Evolutionary conservation across 352 stramenopile species (phyloP), one percentile per base, ranked within the genome.

Genomic region (Phytopythium boreale): DNA sequence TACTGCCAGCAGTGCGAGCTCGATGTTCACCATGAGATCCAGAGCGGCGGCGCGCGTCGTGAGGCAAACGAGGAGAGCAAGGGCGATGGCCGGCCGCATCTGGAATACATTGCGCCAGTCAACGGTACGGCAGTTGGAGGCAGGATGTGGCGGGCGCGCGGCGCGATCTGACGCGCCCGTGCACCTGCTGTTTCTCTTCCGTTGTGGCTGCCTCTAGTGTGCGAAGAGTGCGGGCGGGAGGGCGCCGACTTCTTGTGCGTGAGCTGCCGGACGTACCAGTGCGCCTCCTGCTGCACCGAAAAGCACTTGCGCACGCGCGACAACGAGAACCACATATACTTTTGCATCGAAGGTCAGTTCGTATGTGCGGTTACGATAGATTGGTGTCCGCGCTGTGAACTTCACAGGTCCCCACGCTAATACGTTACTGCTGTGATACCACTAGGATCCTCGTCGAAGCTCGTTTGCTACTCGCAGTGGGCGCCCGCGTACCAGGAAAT

Each of bases 181-280:
- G 8, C 15, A 27, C 24, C 1, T 36, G 3, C 2, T 29, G 24
- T 39, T 6, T 17, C 1, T 34, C 49, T 34, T 20, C 3, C 31
- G 8, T 36, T 36, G 49, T 19, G 14, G 27, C 6, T n/a, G 26
- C 5, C 9, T 26, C 9, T 39, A 92, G 83, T 71, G 34, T 92
- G 83, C 44, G 72, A 88, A 26, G 70, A 72, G 10, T 92, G 83
- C 51, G 64, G 70, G 9, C 62, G 71, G 14, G 77, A 76, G 12
- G 59, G 44, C 2, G 58, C 76, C 34, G 77, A 87, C 26, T 90
- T 92, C 17, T 77, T 81, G 39, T 92, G 84, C 56, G 19, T 76
- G 2, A 72, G 74, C 36, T 92, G 84, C 66, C 69, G 73, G 27
- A 66, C 57, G 47, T 82, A 87, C 62, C 76, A 88, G 62, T 92